Base-by-base conservation (phyloP, 345 rosid species). In the Nephelium lappaceum region DNA sequence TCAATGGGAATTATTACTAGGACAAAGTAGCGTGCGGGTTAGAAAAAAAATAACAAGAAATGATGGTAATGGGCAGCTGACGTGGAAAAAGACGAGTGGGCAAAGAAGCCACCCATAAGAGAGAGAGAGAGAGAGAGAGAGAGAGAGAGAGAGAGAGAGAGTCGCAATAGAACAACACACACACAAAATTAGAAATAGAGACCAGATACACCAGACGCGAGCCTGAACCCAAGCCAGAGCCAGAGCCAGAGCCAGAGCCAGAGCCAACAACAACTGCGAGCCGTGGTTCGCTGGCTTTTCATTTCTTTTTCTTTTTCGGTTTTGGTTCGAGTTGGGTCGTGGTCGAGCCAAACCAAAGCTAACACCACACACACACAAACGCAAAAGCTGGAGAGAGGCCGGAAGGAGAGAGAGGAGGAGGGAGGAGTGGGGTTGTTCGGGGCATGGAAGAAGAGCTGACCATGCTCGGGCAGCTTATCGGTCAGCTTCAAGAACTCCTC, bases 381-480 rank as follows among this genome's bases (percentile, higher is more conserved):
- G 1, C 31, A 47, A 67, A 23, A 53, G 74, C 41, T 23, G n/a
- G 73, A 47, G 45, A 27, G 69, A 8, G 31, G 23, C 31, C 60
- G 8, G 55, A 64, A 27, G 70, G 60, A 75, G 83, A 74, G 64
- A 77, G 70, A 69, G 77, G n/a, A n/a, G n/a, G 82, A 51, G 85
- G 75, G 71, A 64, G 27, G 62, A 66, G 65, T 81, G 51, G 86
- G 75, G 71, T 53, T 11, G 6, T 49, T 71, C 53, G 88, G 87
- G 91, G 91, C 87, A 95, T 95, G 98, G 97, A 91, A 91, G 97
- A 84, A 91, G 97, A 84, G 85, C 88, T 93, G 86, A 91, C 93
- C 95, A 88, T 93, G 99, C 96, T 95, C 73, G 89, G 98, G 89
- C 99, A 93, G 80, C 89, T 95, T 74, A 91, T 95, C 87, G 95